Conservation (phyloP, 306 rosid species). For the Cucurbita pepo region DNA sequence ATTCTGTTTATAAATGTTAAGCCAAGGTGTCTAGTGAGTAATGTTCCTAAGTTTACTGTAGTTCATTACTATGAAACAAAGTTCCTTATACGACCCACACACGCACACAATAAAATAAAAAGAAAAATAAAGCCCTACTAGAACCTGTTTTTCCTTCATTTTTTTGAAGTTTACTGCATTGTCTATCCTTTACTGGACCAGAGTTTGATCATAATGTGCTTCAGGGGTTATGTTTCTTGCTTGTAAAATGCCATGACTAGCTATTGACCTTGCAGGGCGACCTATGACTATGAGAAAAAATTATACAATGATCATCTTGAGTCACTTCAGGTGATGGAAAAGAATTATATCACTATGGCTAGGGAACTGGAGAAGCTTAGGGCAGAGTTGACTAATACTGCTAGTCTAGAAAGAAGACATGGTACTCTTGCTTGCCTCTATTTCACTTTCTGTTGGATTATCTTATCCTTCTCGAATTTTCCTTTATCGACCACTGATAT, state of each 20-base stretch:
- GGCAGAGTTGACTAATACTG: conserved; percentile 60
- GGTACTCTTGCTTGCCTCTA: conserved; percentile 26
- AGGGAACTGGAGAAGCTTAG: conserved; percentile 89
- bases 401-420: conserved; percentile 47
- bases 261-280: conserved; percentile 52
- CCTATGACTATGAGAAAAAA: conserved; percentile 80
- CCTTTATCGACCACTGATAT: conserved; percentile 13
- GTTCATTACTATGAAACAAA: too few relatives aligned
- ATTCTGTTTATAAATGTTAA: not conserved
- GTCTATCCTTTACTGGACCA: not conserved
- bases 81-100: too few relatives aligned
- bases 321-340: conserved; percentile 93
- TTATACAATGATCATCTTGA: conserved; percentile 83
- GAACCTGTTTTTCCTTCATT: too few relatives aligned
- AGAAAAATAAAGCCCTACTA: too few relatives aligned
- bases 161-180: not conserved
- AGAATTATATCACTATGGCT: conserved; percentile 81
- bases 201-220: not conserved
- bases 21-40: too few relatives aligned
- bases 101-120: too few relatives aligned
- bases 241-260: conserved; percentile 4
- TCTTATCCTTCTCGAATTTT: conserved; percentile 11
- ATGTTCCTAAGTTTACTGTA: too few relatives aligned
- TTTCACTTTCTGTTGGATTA: conserved; percentile 1
- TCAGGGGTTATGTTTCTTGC: not conserved